Conservation (phyloP, 108 stramenopile genomes). For the Nitzschia palea region DNA sequence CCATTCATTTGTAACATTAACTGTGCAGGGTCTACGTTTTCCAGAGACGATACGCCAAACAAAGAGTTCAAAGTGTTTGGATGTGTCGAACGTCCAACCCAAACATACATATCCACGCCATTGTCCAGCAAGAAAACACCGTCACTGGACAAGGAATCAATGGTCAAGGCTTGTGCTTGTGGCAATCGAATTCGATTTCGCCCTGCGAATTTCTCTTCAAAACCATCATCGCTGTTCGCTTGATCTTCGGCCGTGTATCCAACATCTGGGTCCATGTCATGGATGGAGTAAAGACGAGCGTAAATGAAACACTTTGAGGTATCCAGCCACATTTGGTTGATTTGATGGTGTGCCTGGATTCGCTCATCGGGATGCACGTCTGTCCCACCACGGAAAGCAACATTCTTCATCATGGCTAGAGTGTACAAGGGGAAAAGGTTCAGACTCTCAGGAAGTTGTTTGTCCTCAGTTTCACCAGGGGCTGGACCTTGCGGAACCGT, state of each 20-base stretch:
- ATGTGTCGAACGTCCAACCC: conserved; percentile 92
- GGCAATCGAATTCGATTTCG: conserved; percentile 80
- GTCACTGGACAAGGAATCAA: conserved; percentile 73
- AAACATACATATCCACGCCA: conserved; percentile 91
- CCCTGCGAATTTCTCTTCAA: conserved; percentile 54
- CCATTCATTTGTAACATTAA: conserved; percentile 50
- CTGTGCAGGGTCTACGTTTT: conserved; percentile 80
- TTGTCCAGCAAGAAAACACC: conserved; percentile 95
- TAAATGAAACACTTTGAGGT: conserved; percentile 82
- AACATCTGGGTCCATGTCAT: conserved; percentile 83
- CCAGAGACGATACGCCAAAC: conserved; percentile 87
- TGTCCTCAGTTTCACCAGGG: conserved; percentile 39
- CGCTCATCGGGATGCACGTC: conserved; percentile 97
- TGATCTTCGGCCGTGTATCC: conserved; percentile 51
- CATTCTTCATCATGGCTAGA: conserved; percentile 95
- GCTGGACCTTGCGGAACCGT: conserved; percentile 51
- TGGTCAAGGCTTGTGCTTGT: conserved; percentile 70
- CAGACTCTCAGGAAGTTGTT: conserved; percentile 73
- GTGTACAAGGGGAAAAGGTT: conserved; percentile 94
- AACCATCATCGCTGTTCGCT: conserved; percentile 30
- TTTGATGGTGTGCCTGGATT: conserved; percentile 69
- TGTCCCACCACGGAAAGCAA: conserved; percentile 94
- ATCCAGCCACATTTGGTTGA: conserved; percentile 83
- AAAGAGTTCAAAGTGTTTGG: conserved; percentile 71
- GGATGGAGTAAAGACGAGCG: conserved; percentile 94